Conservation (phyloP, 2,329 filamentous ascomycete genomes). For the Monosporascus sp. region DNA sequence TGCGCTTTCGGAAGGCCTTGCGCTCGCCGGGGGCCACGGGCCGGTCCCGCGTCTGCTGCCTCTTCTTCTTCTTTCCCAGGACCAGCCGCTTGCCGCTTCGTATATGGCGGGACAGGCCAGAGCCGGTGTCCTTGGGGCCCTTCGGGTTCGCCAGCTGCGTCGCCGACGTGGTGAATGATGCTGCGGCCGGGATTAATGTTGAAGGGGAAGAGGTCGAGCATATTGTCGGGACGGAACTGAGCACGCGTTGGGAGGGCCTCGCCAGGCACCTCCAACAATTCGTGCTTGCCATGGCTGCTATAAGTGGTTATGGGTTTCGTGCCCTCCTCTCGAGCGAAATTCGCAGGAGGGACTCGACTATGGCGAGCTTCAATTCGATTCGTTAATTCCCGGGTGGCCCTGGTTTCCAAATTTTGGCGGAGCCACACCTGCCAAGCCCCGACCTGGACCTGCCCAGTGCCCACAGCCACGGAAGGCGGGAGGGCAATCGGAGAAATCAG, state of each 20-base stretch:
- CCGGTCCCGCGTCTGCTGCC: constrained; percentile 40
- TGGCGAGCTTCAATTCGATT: neutral
- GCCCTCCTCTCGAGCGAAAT: neutral
- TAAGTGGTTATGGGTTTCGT: neutral
- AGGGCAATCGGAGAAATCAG: neutral
- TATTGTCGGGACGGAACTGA: constrained; percentile 15
- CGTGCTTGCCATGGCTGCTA: constrained; percentile 47
- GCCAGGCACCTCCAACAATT: constrained; percentile 56
- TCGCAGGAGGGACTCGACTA: neutral
- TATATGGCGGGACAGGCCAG: constrained; percentile 14
- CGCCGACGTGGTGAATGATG: constrained; percentile 23
- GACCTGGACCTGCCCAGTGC: no score
- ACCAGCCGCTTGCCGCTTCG: constrained; percentile 37
- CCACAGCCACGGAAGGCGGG: no score
- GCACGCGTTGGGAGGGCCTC: constrained; percentile 31
- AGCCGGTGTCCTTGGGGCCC: neutral
- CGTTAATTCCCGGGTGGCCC: neutral
- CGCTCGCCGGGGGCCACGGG: constrained; percentile 72
- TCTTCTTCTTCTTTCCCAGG: constrained; percentile 44
- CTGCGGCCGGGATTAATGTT: constrained; percentile 6
- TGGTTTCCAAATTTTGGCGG: neutral
- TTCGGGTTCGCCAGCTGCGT: constrained; percentile 9
- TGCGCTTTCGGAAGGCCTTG: constrained; percentile 79
- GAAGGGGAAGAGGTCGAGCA: constrained; percentile 29
- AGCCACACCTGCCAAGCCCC: neutral